Evolutionary conservation across 2,329 filamentous ascomycete species (phyloP).

Genomic region (Trichoderma guizhouense): DNA sequence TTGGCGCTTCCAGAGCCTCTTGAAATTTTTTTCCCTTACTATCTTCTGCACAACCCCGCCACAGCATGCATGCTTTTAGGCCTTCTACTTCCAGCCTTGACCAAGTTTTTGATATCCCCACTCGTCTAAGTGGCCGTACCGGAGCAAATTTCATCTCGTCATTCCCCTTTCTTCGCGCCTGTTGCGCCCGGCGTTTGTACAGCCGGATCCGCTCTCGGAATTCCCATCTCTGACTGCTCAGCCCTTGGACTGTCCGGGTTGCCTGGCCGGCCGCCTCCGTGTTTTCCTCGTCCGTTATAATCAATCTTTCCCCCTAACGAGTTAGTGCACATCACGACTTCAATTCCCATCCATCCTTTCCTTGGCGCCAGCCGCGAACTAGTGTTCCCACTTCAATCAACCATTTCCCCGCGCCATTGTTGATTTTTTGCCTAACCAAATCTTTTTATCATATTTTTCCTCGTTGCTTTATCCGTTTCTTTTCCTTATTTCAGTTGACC

Average conservation of each 20-base stretch:
- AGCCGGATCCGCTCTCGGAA: constrained; percentile 30
- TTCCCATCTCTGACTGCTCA: constrained; percentile 21
- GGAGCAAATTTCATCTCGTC: constrained; percentile 31
- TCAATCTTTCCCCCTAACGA: constrained; percentile 9
- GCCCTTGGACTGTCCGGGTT: constrained; percentile 19
- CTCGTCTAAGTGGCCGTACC: constrained; percentile 29
- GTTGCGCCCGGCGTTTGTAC: constrained; percentile 16
- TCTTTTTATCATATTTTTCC: constrained; percentile 26
- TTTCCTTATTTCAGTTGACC: constrained; percentile 28
- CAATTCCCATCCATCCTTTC: constrained; percentile 20
- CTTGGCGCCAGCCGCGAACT: constrained; percentile 37
- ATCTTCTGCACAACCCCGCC: constrained; percentile 7
- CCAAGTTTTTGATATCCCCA: constrained; percentile 23
- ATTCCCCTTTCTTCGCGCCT: constrained; percentile 25
- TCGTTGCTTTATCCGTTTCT: constrained; percentile 17
- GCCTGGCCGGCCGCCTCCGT: constrained; percentile 26
- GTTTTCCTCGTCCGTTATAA: constrained; percentile 30
- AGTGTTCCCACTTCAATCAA: constrained; percentile 35
- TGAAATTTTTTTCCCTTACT: background rate
- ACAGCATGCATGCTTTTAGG: background rate
- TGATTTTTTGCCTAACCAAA: constrained; percentile 19
- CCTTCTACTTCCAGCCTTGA: constrained; percentile 12
- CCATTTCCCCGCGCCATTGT: constrained; percentile 19
- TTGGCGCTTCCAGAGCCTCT: background rate
- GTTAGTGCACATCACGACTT: constrained; percentile 18